Base-by-base conservation (phyloP, 2,329 filamentous ascomycete species). In the Verticillium dahliae region DNA sequence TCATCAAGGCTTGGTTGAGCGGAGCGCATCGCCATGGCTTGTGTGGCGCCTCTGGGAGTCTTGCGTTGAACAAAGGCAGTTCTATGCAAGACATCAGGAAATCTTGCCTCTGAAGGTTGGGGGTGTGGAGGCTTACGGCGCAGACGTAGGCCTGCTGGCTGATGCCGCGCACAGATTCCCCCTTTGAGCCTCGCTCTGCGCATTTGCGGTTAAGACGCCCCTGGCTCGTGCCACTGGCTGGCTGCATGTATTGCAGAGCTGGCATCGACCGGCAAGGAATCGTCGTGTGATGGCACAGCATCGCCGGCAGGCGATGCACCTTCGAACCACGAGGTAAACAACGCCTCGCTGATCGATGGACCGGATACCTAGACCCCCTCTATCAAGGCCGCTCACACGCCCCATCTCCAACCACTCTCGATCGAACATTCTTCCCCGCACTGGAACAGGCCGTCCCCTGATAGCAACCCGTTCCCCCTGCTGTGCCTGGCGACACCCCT, bases 51-150 rank as follows among this genome's bases (percentile, higher is more conserved):
- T 22, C 18, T 52, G 45, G 10, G 45, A 52, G 45, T 52, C 45
- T 37, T 37, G 45, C 45, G 45, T 18, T 52, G 22, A 52, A 22
- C 9, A 52, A 52, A 52, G 45, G 45, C 45, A 52, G 45, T 41
- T 58, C 45, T 27, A 58, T 58, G 57, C 57, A 41, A 58, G 57
- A 50, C 57, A 58, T 58, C 57, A 34, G 27, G 39, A 37, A 58
- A 31, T 31, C 57, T n/a, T 58, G 57, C 45, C 34, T 31, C 31
- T 37, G 45, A n/a, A 35, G 15, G 38, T 33, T 38, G 38, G 27
- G 18, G 22, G 22, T 15, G 38, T 11, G 38, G 38, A 58, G 38
- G 39, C 37, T 18, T 15, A 31, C 57, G 57, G 27, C 27, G 37
- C 56, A 52, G 57, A 14, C 13, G 37, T 37, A 52, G 45, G n/a